phyloP scores from a whole-genome alignment of 495 filamentous ascomycete genomes.

The Hamigera avellanea region DNA sequence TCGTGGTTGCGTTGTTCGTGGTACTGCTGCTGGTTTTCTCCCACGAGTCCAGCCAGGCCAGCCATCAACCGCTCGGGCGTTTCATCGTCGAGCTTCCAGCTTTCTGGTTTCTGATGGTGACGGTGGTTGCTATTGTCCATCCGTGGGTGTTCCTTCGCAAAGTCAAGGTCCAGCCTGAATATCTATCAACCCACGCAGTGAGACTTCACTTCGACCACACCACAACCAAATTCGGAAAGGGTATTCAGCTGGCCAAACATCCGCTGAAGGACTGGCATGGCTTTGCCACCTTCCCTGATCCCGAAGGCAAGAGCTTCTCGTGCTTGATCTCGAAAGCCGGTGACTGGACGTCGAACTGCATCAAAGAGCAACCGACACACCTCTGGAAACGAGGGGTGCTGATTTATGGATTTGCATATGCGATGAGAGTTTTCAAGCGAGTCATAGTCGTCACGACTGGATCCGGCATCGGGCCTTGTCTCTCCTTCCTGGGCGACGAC shows the following conservation, averaged over 20 bases:
- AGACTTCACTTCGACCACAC: constrained; percentile 59
- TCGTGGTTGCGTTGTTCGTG: constrained; percentile 36
- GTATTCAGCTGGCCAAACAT: constrained; percentile 37
- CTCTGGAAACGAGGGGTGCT: constrained; percentile 37
- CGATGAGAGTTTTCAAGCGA: constrained; percentile 54
- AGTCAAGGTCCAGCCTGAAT: constrained; percentile 46
- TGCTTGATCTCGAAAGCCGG: constrained; percentile 68
- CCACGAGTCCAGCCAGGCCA: constrained; percentile 18
- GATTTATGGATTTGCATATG: constrained; percentile 60
- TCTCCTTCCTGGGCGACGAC: constrained; percentile 37
- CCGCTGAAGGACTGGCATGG: constrained; percentile 68
- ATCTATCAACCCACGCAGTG: constrained; percentile 57
- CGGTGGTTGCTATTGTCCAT: constrained; percentile 26
- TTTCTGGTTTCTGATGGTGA: constrained; percentile 32
- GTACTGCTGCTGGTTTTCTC: constrained; percentile 26
- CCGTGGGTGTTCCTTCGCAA: constrained; percentile 35
- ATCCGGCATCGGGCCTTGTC: constrained; percentile 62
- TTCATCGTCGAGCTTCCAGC: constrained; percentile 29
- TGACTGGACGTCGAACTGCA: constrained; percentile 66
- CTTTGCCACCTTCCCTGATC: constrained; percentile 61
- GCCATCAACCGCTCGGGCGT: constrained; percentile 14
- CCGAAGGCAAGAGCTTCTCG: constrained; percentile 40
- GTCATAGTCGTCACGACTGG: constrained; percentile 73
- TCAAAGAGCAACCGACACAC: constrained; percentile 43
- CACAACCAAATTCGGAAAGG: constrained; percentile 31